Conservation (phyloP, 441 rosid species). For the Arabidopsis lyrata region DNA sequence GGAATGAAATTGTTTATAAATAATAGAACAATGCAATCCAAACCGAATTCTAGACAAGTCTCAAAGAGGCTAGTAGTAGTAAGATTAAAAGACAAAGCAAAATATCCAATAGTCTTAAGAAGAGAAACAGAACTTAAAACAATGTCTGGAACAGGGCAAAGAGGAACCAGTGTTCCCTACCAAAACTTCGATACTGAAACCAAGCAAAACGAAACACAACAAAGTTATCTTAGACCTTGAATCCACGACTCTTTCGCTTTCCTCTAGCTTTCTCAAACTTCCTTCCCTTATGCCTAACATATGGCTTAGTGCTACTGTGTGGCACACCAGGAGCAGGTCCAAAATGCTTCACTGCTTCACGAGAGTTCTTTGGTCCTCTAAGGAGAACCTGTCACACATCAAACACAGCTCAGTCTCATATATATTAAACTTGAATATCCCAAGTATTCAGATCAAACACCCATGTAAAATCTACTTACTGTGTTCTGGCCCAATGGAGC, state of each 20-base stretch:
- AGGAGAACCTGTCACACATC: conserved; percentile 65
- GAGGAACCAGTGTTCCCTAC: conserved; percentile 11
- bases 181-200: conserved; percentile 28
- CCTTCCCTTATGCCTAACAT: conserved; percentile 80
- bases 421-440: neutral
- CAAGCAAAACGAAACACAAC: conserved; percentile 7
- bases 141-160: conserved; percentile 18
- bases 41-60: neutral
- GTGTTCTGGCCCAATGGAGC: conserved; percentile 98
- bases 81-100: neutral
- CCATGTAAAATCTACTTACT: conserved; percentile 44
- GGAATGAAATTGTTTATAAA: neutral
- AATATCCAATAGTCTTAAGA: conserved; percentile 26
- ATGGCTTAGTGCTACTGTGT: conserved; percentile 87
- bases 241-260: conserved; percentile 82
- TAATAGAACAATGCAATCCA: neutral
- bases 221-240: conserved; percentile 55
- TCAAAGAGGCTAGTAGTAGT: neutral
- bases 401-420: neutral
- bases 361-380: conserved; percentile 92
- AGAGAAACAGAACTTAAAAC: conserved; percentile 12
- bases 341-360: conserved; percentile 96
- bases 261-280: conserved; percentile 94
- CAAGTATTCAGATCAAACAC: neutral
- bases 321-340: conserved; percentile 99